Percentiles rank a stretch among this genome's conserved stretches.
Conservation (phyloP, 306 rosid genomes). For the Dalbergia oliveri region DNA sequence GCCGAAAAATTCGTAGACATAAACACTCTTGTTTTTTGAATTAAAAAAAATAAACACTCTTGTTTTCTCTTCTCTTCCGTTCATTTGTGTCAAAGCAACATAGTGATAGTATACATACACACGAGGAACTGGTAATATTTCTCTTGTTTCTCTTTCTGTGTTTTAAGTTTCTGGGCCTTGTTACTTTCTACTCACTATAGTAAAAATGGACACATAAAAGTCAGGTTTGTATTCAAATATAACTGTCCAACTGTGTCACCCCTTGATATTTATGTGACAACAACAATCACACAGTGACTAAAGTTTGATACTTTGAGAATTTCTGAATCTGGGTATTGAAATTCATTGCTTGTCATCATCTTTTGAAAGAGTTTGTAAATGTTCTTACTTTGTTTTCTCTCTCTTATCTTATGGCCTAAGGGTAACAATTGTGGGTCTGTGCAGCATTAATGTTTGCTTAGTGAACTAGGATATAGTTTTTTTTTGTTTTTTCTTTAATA, state of each 20-base stretch:
- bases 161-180: slow-evolving; percentile 12
- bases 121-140: neutral
- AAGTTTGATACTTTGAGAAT: slow-evolving; percentile 29
- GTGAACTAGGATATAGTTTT: slow-evolving; percentile 3
- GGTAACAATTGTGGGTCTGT: neutral
- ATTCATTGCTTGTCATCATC: neutral
- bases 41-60: neutral
- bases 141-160: slow-evolving; percentile 1
- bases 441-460: slow-evolving; percentile 35
- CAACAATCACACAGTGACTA: slow-evolving; percentile 5
- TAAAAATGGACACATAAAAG: neutral
- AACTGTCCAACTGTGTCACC: neutral
- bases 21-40: neutral
- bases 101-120: neutral
- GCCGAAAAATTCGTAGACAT: neutral
- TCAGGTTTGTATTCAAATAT: slow-evolving; percentile 4
- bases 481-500: too few species aligned
- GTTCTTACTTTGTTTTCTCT: neutral
- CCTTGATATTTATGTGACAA: neutral
- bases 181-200: neutral
- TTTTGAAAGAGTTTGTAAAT: slow-evolving; percentile 12
- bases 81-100: neutral
- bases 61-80: neutral
- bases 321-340: slow-evolving; percentile 39
- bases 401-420: neutral